A percentile compares a stretch with the other conserved stretches of the same genome.
Conservation (phyloP, 352 stramenopile species). For the Globisporangium sylvaticum region DNA sequence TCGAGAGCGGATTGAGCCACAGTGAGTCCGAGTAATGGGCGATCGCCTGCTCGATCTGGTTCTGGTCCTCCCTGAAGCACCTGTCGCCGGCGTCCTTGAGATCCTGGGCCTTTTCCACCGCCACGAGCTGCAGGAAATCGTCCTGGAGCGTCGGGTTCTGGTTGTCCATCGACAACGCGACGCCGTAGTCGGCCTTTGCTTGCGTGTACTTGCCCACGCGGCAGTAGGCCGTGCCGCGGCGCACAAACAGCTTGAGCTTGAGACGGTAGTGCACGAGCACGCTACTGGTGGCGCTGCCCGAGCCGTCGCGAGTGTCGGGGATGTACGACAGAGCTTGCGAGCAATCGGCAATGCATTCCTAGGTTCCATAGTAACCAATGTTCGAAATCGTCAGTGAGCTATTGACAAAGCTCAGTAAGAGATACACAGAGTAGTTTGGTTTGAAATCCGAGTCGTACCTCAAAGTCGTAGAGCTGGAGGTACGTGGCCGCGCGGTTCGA, state of each 20-base stretch:
- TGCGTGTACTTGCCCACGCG: constrained; percentile 52
- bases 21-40: constrained; percentile 59
- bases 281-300: neutral
- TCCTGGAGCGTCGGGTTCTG: constrained; percentile 61
- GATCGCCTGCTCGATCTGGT: constrained; percentile 38
- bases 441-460: constrained; percentile 16
- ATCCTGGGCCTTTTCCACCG: constrained; percentile 49
- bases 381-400: neutral
- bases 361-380: neutral
- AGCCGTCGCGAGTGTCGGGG: constrained; percentile 44
- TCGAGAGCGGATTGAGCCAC: constrained; percentile 46
- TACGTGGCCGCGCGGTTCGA: constrained; percentile 69
- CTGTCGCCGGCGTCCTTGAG: constrained; percentile 47
- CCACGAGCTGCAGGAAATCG: constrained; percentile 62
- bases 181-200: constrained; percentile 77
- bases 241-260: constrained; percentile 74
- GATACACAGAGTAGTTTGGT: neutral
- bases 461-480: constrained; percentile 53
- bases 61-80: constrained; percentile 33
- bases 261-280: constrained; percentile 50
- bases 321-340: constrained; percentile 60
- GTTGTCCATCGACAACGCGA: constrained; percentile 72
- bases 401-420: neutral
- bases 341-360: constrained; percentile 67
- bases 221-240: constrained; percentile 65